Evolutionary conservation across 345 rosid species (phyloP).

Genomic region (Punica granatum): DNA sequence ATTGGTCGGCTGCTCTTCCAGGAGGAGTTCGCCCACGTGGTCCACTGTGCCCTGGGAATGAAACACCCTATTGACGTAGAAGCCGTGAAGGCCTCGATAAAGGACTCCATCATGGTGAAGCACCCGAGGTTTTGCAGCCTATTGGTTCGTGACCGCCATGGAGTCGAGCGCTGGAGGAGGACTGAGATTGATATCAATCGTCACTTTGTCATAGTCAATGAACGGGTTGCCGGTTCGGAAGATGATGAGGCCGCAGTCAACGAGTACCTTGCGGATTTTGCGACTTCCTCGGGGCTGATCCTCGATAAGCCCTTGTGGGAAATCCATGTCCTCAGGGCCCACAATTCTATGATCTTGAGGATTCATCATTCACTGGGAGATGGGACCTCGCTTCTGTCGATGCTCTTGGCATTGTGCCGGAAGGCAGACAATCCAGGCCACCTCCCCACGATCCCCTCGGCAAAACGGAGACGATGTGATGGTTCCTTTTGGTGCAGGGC

Average conservation of each 20-base stretch:
- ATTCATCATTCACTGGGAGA: constrained; percentile 10
- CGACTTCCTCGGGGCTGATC: constrained; percentile 26
- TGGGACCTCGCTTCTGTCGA: constrained; percentile 7
- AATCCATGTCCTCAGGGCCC: constrained; percentile 8
- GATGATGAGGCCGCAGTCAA: constrained; percentile 19
- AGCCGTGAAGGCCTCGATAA: constrained; percentile 18
- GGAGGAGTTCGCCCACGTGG: constrained; percentile 33
- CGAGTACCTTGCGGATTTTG: constrained; percentile 38
- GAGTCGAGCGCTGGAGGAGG: constrained; percentile 42
- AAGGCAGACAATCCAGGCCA: constrained; percentile 20
- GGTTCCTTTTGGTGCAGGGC: neutral
- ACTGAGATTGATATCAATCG: constrained; percentile 34
- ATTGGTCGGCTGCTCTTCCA: constrained; percentile 46
- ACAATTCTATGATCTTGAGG: constrained; percentile 6
- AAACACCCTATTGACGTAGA: constrained; percentile 20
- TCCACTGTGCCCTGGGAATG: constrained; percentile 42
- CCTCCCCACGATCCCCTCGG: constrained; percentile 15
- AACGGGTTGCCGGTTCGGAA: neutral
- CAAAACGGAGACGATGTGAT: neutral
- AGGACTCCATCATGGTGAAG: constrained; percentile 24
- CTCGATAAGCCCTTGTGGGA: constrained; percentile 35
- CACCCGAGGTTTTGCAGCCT: constrained; percentile 55
- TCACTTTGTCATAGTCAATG: constrained; percentile 22
- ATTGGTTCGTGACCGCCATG: constrained; percentile 32
- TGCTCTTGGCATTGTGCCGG: constrained; percentile 12